Evolutionary conservation across 2,329 filamentous ascomycete genomes (phyloP), one percentile per base, ranked within the genome.

Genomic region (Fonsecaea erecta): DNA sequence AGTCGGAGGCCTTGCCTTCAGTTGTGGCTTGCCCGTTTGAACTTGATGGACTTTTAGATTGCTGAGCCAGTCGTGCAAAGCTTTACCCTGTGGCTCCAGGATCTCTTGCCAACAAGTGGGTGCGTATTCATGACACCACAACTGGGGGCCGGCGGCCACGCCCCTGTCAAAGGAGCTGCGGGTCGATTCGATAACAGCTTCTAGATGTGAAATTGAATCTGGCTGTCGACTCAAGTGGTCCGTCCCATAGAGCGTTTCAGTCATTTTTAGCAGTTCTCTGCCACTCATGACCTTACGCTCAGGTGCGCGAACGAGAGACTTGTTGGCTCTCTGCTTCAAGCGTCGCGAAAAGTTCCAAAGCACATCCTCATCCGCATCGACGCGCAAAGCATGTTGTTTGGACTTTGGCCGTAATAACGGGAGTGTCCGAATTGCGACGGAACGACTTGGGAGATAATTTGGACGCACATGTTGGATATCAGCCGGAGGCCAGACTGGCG

Each of bases 71-170:
- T 94, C 86, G 63, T 88, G 88, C 26, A 99, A 78, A 8, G 94
- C 87, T 75, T 97, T 92, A 52, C 81, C 84, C 1, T 90, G 89
- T 16, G 81, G 76, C 73, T 97, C 93, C 11, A 99, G 81, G 0
- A 98, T 88, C 64, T 94, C 87, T 3, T 81, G 80, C 1, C 92
- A 88, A 37, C 78, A 81, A 28, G 76, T 78, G 0, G 95, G 95
- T 0, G 90, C 86, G 77, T 98, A 97, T 73, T 98, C 97, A 46
- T 94, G 89, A 1, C 83, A 76, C 95, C 95, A 99, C 8, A 86
- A 78, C 30, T 84, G 78, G 1, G 81, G 82, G 37, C 67, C 68
- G 73, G 98, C 94, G 71, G 90, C 96, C 56, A 84, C 84, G 8
- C 88, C 90, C 67, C 80, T 85, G 75, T 99, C 95, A 73, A 93